phyloP scores from a whole-genome alignment of 768 basidiomycete genomes.

The Harrya chromipes region DNA sequence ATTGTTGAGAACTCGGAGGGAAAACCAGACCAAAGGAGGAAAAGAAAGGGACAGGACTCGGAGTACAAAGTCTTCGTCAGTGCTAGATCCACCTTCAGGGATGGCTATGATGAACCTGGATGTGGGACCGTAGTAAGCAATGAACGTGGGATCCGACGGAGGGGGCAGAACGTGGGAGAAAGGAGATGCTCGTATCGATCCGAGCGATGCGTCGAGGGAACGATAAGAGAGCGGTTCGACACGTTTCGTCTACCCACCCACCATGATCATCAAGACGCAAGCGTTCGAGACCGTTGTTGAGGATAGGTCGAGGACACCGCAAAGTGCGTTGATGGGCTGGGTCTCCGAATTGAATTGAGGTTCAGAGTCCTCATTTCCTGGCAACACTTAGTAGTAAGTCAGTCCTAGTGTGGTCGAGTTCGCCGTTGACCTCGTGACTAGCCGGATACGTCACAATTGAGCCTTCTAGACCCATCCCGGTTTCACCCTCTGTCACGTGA shows the following conservation, averaged over 20 bases:
- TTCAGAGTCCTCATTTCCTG: background rate
- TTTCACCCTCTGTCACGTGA: slow-evolving; percentile 23
- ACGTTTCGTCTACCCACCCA: background rate
- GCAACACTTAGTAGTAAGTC: background rate
- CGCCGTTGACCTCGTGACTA: slow-evolving; percentile 13
- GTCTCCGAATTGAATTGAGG: too few relatives aligned
- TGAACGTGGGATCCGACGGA: background rate
- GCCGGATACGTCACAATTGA: slow-evolving; percentile 10
- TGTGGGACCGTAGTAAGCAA: background rate
- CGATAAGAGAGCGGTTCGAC: slow-evolving; percentile 21
- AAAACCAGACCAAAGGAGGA: too few relatives aligned
- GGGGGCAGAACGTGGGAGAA: background rate
- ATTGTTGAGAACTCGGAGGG: background rate
- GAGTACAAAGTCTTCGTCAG: too few relatives aligned
- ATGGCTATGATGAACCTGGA: too few relatives aligned
- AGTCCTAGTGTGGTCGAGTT: slow-evolving; percentile 2
- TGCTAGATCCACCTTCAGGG: background rate
- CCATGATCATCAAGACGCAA: slow-evolving; percentile 13
- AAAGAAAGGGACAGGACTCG: too few relatives aligned
- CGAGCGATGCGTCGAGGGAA: slow-evolving; percentile 10
- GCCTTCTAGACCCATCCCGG: background rate
- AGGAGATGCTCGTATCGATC: slow-evolving; percentile 23
- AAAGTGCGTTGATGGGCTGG: slow-evolving; percentile 7
- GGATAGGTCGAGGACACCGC: slow-evolving; percentile 3
- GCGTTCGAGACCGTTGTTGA: slow-evolving; percentile 11